phyloP scores from a whole-genome alignment of 2,329 filamentous ascomycete genomes.

The Sclerotinia subarctica region DNA sequence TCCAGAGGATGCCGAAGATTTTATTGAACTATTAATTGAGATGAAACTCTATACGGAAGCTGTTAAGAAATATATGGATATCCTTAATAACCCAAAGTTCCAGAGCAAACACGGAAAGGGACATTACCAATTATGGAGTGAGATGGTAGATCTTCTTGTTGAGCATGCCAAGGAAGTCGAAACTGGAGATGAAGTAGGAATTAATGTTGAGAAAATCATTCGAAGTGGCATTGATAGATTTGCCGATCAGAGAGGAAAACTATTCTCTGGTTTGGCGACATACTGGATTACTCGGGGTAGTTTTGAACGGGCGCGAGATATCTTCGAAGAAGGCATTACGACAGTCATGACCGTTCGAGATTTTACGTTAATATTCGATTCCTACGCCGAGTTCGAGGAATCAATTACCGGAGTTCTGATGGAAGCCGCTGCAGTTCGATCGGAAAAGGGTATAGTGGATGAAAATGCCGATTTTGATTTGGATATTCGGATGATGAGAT shows the following conservation, averaged over 20 bases:
- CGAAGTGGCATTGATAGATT: slow-evolving; percentile 88
- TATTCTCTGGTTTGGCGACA: slow-evolving; percentile 92
- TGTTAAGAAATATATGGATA: slow-evolving; percentile 83
- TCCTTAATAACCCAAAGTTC: slow-evolving; percentile 88
- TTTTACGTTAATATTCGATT: slow-evolving; percentile 94
- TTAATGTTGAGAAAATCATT: slow-evolving; percentile 89
- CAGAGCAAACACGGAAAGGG: slow-evolving; percentile 91
- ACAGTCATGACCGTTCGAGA: slow-evolving; percentile 99
- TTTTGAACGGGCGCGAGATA: slow-evolving; percentile 87
- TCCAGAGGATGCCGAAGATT: slow-evolving; percentile 92
- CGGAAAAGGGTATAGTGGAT: slow-evolving; percentile 74
- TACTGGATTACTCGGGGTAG: slow-evolving; percentile 94
- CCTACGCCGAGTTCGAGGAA: slow-evolving; percentile 95
- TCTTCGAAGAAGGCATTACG: slow-evolving; percentile 94
- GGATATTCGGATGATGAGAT: slow-evolving; percentile 95
- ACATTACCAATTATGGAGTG: slow-evolving; percentile 94
- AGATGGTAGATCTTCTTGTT: slow-evolving; percentile 94
- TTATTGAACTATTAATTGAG: slow-evolving; percentile 82
- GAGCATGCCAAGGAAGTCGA: slow-evolving; percentile 84
- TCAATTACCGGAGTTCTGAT: slow-evolving; percentile 89
- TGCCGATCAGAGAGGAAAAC: slow-evolving; percentile 86
- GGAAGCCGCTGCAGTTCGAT: slow-evolving; percentile 76
- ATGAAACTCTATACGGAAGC: slow-evolving; percentile 86
- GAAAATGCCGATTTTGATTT: slow-evolving; percentile 89
- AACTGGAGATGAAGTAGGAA: slow-evolving; percentile 73